Evolutionary conservation across 208 protist genomes (phyloP).

Genomic region (Porcisia hertigi): DNA sequence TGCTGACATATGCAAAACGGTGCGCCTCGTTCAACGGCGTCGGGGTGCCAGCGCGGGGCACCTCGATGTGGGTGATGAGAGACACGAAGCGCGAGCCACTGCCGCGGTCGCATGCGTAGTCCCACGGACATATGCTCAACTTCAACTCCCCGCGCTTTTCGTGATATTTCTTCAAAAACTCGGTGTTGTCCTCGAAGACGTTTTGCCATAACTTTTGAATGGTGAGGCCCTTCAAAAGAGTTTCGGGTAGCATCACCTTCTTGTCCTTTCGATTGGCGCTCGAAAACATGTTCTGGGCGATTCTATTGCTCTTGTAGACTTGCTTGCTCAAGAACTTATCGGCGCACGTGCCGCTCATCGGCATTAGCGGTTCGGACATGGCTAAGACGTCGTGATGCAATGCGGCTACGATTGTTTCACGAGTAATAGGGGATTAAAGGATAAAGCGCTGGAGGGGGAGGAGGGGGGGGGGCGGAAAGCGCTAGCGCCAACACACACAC

Average conservation of each 20-base stretch:
- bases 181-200: conserved; percentile 64
- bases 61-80: conserved; percentile 59
- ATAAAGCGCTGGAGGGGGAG: background rate
- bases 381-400: background rate
- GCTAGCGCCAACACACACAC: background rate
- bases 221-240: conserved; percentile 64
- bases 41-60: conserved; percentile 58
- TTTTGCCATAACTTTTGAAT: conserved; percentile 74
- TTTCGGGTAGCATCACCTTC: conserved; percentile 70
- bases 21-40: conserved; percentile 81
- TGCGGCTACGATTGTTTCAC: background rate
- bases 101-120: conserved; percentile 68
- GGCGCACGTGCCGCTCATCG: conserved; percentile 44
- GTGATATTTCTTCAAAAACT: conserved; percentile 78
- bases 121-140: conserved; percentile 61
- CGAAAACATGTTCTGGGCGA: conserved; percentile 79
- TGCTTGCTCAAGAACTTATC: conserved; percentile 64
- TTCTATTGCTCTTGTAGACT: conserved; percentile 49
- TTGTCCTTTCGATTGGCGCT: conserved; percentile 51
- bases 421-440: background rate
- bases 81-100: conserved; percentile 74
- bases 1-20: conserved; percentile 65
- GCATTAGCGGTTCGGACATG: conserved; percentile 48
- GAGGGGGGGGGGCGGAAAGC: background rate
- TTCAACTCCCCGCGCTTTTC: conserved; percentile 67